Conservation (phyloP, 73 alveolate genomes). For the Tetrahymena elliotti region DNA sequence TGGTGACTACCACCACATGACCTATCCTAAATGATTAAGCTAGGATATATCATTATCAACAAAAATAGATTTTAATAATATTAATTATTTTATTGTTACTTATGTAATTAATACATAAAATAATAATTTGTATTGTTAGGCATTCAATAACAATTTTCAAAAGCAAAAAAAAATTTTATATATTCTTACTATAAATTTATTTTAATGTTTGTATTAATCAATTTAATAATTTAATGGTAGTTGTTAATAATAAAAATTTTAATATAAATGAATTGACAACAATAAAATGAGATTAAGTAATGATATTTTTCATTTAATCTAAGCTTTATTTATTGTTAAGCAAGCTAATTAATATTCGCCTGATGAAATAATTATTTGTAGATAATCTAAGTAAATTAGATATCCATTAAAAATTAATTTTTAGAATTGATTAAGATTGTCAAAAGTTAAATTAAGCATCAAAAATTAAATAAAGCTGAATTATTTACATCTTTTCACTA, state of each 20-base stretch:
- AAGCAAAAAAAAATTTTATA: background rate
- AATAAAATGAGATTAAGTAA: too few relatives aligned
- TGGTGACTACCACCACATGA: constrained; percentile 41
- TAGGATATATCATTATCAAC: too few relatives aligned
- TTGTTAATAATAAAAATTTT: too few relatives aligned
- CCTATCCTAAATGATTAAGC: constrained; percentile 1
- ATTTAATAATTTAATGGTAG: too few relatives aligned
- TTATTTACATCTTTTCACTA: background rate
- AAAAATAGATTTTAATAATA: too few relatives aligned
- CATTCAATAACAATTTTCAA: background rate
- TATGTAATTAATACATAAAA: background rate
- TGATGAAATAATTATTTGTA: background rate
- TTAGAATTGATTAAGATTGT: background rate
- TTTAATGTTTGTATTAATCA: too few relatives aligned
- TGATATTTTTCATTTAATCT: too few relatives aligned
- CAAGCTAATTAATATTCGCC: background rate
- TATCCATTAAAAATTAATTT: background rate
- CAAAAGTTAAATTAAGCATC: background rate
- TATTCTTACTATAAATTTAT: background rate
- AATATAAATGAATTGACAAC: too few relatives aligned
- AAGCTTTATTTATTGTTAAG: background rate
- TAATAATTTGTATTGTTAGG: background rate
- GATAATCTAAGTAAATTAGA: background rate
- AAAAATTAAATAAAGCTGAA: background rate
- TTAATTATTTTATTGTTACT: background rate